Percentiles rank a stretch among this genome's conserved stretches.
Conservation (phyloP, 345 rosid species). For the thale cress (Arabidopsis thaliana) region TAIR10.1 NC_003075.7:8964501-8965000, state of each 20-base stretch:
- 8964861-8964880: not conserved
- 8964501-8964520: not conserved
- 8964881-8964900: not conserved
- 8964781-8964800: too few species aligned
- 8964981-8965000: not conserved
- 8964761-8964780: too few species aligned
- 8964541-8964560: not conserved
- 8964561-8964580: not conserved
- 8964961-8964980: not conserved
- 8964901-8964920: slow-evolving; percentile 19
- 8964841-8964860: not conserved
- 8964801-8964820: too few species aligned
- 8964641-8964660: not conserved
- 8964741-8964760: too few species aligned
- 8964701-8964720: too few species aligned
- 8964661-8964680: not conserved
- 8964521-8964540: not conserved
- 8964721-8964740: too few species aligned
- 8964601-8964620: not conserved
- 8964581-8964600: not conserved
- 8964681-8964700: too few species aligned
- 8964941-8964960: slow-evolving; percentile 14
- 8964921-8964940: slow-evolving; percentile 16
- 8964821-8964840: too few species aligned
- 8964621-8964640: not conserved